phyloP scores from a whole-genome alignment of 106 monocot genomes.

The Dioscorea dumetorum region DNA sequence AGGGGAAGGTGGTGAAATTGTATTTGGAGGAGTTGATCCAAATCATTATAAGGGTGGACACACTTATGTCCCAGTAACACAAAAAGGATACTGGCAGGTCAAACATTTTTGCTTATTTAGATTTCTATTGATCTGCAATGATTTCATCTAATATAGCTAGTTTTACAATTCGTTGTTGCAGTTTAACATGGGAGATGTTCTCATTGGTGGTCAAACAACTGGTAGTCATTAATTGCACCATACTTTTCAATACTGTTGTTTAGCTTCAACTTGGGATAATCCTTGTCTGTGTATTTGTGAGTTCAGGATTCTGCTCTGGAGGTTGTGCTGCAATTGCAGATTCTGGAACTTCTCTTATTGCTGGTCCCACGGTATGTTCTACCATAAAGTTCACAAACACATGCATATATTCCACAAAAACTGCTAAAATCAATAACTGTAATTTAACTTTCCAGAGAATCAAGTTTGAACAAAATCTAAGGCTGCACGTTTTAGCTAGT shows the following conservation, averaged over 20 bases:
- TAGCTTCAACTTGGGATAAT: too few relatives aligned
- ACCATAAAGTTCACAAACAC: background rate
- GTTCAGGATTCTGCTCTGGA: constrained; percentile 50
- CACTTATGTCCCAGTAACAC: constrained; percentile 86
- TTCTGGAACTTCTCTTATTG: constrained; percentile 80
- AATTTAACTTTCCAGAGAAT: too few relatives aligned
- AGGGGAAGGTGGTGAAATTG: constrained; percentile 81
- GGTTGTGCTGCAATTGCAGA: constrained; percentile 80
- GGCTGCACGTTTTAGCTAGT: too few relatives aligned
- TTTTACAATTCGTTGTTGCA: constrained; percentile 21
- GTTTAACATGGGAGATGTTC: constrained; percentile 91
- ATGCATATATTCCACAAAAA: too few relatives aligned
- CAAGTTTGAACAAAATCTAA: too few relatives aligned
- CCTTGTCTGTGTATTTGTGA: background rate
- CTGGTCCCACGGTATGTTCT: constrained; percentile 60
- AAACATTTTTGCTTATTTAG: background rate
- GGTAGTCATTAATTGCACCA: constrained; percentile 21
- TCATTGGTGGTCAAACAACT: constrained; percentile 46
- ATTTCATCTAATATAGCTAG: background rate
- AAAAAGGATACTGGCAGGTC: constrained; percentile 99
- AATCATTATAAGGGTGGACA: constrained; percentile 79
- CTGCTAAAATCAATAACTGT: too few relatives aligned
- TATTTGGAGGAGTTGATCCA: constrained; percentile 89
- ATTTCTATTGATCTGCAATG: background rate
- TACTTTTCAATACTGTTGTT: too few relatives aligned